Base-by-base conservation (phyloP, 1,139 yeast species). In the Lodderomyces orthopsilosis region DNA sequence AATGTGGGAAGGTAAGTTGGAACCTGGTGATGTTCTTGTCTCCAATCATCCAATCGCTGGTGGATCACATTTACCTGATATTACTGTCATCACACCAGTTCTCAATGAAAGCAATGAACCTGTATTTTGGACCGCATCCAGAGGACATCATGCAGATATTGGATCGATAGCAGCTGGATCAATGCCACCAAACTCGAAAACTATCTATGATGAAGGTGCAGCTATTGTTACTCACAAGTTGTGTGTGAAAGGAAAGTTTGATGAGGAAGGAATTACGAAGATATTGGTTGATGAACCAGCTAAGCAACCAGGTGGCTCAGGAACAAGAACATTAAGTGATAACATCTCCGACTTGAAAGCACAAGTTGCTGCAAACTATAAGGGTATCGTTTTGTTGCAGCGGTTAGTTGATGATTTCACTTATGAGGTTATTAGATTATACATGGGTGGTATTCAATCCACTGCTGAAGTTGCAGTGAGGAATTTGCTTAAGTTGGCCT, bases 31-130 rank as follows among this genome's bases (percentile, higher is more conserved):
- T 63, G 93, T 85, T 1, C 61, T 86, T 26, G 83, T 85, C 5
- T 79, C 90, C 1, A 86, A 86, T 56, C 94, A 86, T 56, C 95
- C 95, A 2, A 81, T 75, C 18, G 82, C 82, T 46, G 94, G 94
- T 21, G 94, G 94, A 1, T 82, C 91, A 0, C 95, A 86, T 65
- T 69, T 86, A 46, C 94, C 95, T 0, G 95, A 87, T 66, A 82
- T 85, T 40, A 87, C 94, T 0, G 89, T 89, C 4, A 83, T 86
- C 12, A 83, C 90, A 8, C 85, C 85, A 2, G 79, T 79, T 1
- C 58, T 67, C 45, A 63, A 64, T 48, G 46, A 54, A 2, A 50
- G 59, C 24, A 63, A 63, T 22, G 51, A 61, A 15, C 71, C 74
- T 2, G 54, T 68, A 12, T 70, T 68, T 48, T 71, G 75, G 75